Base-by-base conservation (phyloP, 495 filamentous ascomycete species). In the Durotheca rogersii region DNA sequence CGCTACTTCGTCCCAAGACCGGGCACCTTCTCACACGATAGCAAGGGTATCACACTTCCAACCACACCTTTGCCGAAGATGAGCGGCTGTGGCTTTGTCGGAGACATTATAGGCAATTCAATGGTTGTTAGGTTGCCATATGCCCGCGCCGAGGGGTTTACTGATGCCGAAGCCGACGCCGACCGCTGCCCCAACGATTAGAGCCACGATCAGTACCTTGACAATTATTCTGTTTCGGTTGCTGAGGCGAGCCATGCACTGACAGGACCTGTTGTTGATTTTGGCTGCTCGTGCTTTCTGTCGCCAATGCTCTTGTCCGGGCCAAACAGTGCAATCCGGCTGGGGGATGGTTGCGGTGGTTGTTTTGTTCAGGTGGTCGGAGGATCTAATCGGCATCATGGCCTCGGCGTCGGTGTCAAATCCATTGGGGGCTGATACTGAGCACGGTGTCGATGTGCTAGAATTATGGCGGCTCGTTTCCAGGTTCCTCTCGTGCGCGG, bases 391-490 rank as follows among this genome's bases (percentile, higher is more conserved):
- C 4, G 68, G 60, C 47, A 72, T 67, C 55, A 74, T 72, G 29
- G 70, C 72, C 48, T 76, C 74, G 43, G 75, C 62, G 48, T 78
- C 74, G 4, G 72, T 67, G 44, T 76, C 74, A 46, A 76, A 78
- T 29, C 71, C 70, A 43, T 72, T 75, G 34, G 52, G 38, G 2
- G 51, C 50, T 37, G 68, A 59, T 2, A 63, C 41, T 3, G 67
- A 72, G 41, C 41, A 38, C 2, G 71, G 70, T 3, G 69, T 75
- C 9, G 71, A 73, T 25, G 67, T 46, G 39, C 41, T 60, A 10
- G 67, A 72, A 15, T 51, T 41, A 18, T 69, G 66, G 17, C 64
- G 40, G 32, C 49, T 50, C 15, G n/a, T 47, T 18, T 54, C 43
- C 1, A 41, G 36, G 6, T 36, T 48, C 36, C 56, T 53, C 53